Base-by-base conservation (phyloP, 2,329 filamentous ascomycete species). In the Paraphaeosphaeria minitans region DNA sequence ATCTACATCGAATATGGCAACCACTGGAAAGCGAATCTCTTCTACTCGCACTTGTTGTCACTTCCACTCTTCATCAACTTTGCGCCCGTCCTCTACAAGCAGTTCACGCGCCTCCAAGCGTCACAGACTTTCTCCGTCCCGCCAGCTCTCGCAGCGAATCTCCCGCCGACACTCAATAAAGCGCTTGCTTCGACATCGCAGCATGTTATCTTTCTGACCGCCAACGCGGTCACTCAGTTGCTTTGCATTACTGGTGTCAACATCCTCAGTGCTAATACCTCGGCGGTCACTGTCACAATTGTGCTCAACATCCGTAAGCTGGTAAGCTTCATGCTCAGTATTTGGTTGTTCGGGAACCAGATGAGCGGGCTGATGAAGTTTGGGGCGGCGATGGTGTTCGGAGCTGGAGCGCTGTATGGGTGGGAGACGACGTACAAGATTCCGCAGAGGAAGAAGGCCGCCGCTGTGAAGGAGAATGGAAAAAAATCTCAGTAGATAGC, bases 181-280 rank as follows among this genome's bases (percentile, higher is more conserved):
- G 57, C 67, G 2, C 63, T 77, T 7, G 69, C 70, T 12, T 73
- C 69, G 12, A 75, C 76, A 16, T 91, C 92, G 8, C 88, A 85
- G 65, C 90, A 93, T 69, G 78, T 95, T 19, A 82, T 87, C 35
- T 92, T 87, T 70, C 82, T 96, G 16, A 79, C 83, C 1, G 83
- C 90, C 61, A 96, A 96, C 69, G 92, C 96, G 0, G 74, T 96
- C 50, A 98, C 95, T 3, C 95, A 99, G 77, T 92, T 97, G 70
- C 86, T 93, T 24, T 99, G 95, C 76, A 98, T 99, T 63, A 90
- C 93, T 3, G 95, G 95, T 1, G 95, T 99, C 57, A 98, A 98
- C 67, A 84, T 97, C n/a, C 83, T 99, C 4, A 93, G 92, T 1
- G 91, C 94, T 0, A 89, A 89, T 55, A 92, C 92, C 3, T 94